phyloP scores from a whole-genome alignment of 768 basidiomycete species.

The Clathrus columnatus region DNA sequence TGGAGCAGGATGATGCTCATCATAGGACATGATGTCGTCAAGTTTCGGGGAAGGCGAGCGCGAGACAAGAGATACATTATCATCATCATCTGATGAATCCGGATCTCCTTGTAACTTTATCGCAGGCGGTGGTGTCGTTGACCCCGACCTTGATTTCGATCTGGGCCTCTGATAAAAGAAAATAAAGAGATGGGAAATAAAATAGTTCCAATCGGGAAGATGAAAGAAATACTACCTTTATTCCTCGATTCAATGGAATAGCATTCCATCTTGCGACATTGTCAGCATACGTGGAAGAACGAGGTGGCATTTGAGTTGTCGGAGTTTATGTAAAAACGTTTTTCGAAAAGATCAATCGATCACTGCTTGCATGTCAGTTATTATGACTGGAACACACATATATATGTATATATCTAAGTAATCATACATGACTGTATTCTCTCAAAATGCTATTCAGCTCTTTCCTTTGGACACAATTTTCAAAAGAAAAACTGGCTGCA shows the following conservation, averaged over 20 bases:
- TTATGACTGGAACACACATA: neutral
- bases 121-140: neutral
- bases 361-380: no score
- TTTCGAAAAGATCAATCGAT: no score
- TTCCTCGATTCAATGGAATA: constrained; percentile 38
- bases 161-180: constrained; percentile 56
- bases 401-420: neutral
- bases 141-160: constrained; percentile 16
- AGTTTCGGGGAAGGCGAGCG: constrained; percentile 64
- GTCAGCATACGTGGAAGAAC: constrained; percentile 6
- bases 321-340: neutral
- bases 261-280: constrained; percentile 64
- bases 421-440: constrained; percentile 11
- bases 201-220: constrained; percentile 37
- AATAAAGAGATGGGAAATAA: constrained; percentile 32
- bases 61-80: constrained; percentile 65
- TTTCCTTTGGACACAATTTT: constrained; percentile 59
- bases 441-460: constrained; percentile 42
- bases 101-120: constrained; percentile 14
- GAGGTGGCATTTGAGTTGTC: neutral
- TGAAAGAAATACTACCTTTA: constrained; percentile 66
- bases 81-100: constrained; percentile 42
- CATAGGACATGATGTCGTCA: constrained; percentile 49
- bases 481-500: constrained; percentile 67
- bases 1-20: constrained; percentile 46